phyloP scores from a whole-genome alignment of 805 yeast species.

The Suhomyces canberraensis region DNA sequence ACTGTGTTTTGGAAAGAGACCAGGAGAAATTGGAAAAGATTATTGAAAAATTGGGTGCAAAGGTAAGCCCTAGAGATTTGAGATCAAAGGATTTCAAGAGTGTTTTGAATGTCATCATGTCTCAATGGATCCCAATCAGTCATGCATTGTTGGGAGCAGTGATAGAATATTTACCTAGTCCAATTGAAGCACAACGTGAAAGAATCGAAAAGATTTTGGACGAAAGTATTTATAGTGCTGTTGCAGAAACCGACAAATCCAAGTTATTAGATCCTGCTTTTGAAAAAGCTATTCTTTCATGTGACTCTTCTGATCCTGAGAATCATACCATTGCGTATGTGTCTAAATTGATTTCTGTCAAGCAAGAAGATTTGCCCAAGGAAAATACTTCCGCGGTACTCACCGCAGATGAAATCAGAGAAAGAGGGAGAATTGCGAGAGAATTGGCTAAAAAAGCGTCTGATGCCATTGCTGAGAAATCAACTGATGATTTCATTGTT shows the following conservation, averaged over 20 bases:
- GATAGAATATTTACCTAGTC: slow-evolving; percentile 82
- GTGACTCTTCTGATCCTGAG: slow-evolving; percentile 64
- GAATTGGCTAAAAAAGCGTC: slow-evolving; percentile 68
- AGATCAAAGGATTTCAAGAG: slow-evolving; percentile 72
- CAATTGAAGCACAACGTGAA: slow-evolving; percentile 66
- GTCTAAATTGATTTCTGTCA: slow-evolving; percentile 85
- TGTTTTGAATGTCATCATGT: slow-evolving; percentile 63
- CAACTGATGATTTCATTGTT: slow-evolving; percentile 25
- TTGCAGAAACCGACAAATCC: slow-evolving; percentile 27
- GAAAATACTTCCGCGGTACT: slow-evolving; percentile 26
- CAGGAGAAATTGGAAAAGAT: slow-evolving; percentile 73
- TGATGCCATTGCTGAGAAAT: slow-evolving; percentile 34
- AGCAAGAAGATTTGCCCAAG: slow-evolving; percentile 73
- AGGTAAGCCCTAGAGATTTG: slow-evolving; percentile 70
- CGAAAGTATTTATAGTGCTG: slow-evolving; percentile 42
- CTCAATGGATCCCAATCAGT: slow-evolving; percentile 94
- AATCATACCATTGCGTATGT: slow-evolving; percentile 62
- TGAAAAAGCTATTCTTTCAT: slow-evolving; percentile 54
- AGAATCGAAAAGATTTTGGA: slow-evolving; percentile 65
- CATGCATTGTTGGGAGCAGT: slow-evolving; percentile 81
- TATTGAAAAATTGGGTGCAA: slow-evolving; percentile 63
- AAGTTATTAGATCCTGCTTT: slow-evolving; percentile 48
- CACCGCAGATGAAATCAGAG: slow-evolving; percentile 56
- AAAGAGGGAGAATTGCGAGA: slow-evolving; percentile 61
- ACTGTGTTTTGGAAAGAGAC: slow-evolving; percentile 61